Percentiles rank a stretch among this genome's conserved stretches.
Conservation (phyloP, 306 rosid genomes). For the Prinsepia uniflora region DNA sequence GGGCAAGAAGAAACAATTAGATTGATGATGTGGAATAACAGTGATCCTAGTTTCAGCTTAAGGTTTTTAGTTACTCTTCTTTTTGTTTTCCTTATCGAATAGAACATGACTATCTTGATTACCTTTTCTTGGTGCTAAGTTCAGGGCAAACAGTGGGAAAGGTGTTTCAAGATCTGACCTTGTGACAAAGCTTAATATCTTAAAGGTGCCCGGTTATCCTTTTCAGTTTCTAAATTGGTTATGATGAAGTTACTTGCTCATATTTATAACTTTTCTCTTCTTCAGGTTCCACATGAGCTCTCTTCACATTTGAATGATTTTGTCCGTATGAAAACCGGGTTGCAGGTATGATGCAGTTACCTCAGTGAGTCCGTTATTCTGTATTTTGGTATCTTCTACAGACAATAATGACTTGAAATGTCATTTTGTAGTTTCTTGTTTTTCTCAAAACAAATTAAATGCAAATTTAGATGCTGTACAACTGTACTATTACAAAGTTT, state of each 20-base stretch:
- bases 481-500: not conserved
- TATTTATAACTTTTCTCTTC: constrained; percentile 2
- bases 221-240: constrained; percentile 1
- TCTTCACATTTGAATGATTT: constrained; percentile 69
- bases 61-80: constrained; percentile 43
- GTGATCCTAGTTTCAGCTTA: constrained; percentile 77
- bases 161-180: constrained; percentile 73
- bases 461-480: not conserved
- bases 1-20: constrained; percentile 81
- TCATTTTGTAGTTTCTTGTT: not conserved
- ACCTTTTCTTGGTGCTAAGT: constrained; percentile 25
- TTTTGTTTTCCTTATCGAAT: constrained; percentile 14
- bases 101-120: constrained; percentile 8
- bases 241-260: not conserved
- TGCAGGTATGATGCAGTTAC: constrained; percentile 53
- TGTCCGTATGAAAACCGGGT: constrained; percentile 71
- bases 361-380: not conserved
- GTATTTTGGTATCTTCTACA: not conserved
- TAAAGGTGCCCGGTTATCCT: constrained; percentile 49
- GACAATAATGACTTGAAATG: not conserved
- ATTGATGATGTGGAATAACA: constrained; percentile 83
- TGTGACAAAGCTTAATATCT: constrained; percentile 48
- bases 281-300: constrained; percentile 67
- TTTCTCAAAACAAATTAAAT: not conserved
- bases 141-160: constrained; percentile 65